These are phyloP conservation scores for Osmanthus fragrans DNA, from an alignment of 257 asterid genomes.

Conservation along the genomic window DNA sequence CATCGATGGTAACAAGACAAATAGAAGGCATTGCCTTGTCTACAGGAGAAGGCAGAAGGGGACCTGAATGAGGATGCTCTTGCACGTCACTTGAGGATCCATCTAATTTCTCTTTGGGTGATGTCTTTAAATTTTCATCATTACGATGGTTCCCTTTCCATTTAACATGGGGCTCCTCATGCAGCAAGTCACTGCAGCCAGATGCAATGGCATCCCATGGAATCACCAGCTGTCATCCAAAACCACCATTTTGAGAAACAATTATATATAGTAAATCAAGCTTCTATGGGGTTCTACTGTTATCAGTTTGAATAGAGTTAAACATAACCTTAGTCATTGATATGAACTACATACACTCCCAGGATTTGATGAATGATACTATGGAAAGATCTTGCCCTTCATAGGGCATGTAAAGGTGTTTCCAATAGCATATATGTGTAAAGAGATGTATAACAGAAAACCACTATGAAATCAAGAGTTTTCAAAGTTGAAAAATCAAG, in stretches of 20 bases:
- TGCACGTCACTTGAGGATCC: slow-evolving; percentile 33
- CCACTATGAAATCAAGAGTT: background rate
- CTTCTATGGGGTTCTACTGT: background rate
- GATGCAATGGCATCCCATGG: slow-evolving; percentile 95
- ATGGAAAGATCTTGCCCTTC: slow-evolving; percentile 14
- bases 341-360: background rate
- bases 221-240: slow-evolving; percentile 82
- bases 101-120: slow-evolving; percentile 25
- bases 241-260: slow-evolving; percentile 16
- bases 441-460: background rate
- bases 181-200: slow-evolving; percentile 64
- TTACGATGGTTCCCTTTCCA: slow-evolving; percentile 36
- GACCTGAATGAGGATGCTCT: slow-evolving; percentile 38
- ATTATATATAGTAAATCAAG: slow-evolving; percentile 16
- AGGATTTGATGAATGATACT: background rate
- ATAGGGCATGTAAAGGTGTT: background rate
- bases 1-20: slow-evolving; percentile 80
- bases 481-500: background rate
- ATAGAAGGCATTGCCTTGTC: slow-evolving; percentile 82
- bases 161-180: slow-evolving; percentile 47
- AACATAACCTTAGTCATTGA: background rate
- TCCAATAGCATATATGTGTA: background rate
- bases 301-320: background rate
- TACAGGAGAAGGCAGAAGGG: slow-evolving; percentile 49
- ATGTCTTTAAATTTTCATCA: slow-evolving; percentile 38